Evolutionary conservation across 164 flowering plant species (phyloP), one percentile per base, ranked within the genome.

Genomic region (Tetracentron sinense): DNA sequence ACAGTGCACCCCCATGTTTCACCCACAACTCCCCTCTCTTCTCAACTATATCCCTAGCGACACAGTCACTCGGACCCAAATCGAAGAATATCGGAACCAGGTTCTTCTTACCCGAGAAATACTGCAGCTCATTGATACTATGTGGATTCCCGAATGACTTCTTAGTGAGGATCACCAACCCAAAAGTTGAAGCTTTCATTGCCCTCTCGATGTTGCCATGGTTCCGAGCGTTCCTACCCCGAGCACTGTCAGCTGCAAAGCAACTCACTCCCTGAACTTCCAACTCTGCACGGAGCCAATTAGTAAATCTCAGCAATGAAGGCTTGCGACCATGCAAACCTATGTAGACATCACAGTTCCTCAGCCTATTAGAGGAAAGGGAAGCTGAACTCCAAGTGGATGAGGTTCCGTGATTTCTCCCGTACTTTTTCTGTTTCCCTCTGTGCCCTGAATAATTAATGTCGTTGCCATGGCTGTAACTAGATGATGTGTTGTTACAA

Each of bases 1-100:
- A 91, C 0, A 91, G 69, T 73, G 88, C 93, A 14, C 96, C 97
- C 21, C 99, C 97, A 66, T 86, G 77, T 65, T 81, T 82, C 47
- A 89, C 99, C 97, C 97, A 94, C 64, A 84, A 47, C 31, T 89
- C 95, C 12, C 97, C 96, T 60, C 95, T 72, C 72, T 66, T 89
- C 81, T 93, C 97, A 42, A 90, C 77, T 58, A 93, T 93, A 65
- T 90, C 98, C 68, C 97, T 74, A 7, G 85, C 81, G 44, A 88
- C 83, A 66, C 98, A 93, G 71, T 90, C 97, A 35, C 76, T 83
- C 0, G 92, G 88, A 65, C 84, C 77, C 76, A 90, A 61, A 77
- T 93, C 98, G 67, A 90, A 93, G 75, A 74, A 93, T 31, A 93
- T 65, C 0, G 98, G 97, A 58, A 93, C 84, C 70, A 93, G 73